Conservation (phyloP, 1,284 basidiomycete species). For the Microbotryum violaceum region DNA sequence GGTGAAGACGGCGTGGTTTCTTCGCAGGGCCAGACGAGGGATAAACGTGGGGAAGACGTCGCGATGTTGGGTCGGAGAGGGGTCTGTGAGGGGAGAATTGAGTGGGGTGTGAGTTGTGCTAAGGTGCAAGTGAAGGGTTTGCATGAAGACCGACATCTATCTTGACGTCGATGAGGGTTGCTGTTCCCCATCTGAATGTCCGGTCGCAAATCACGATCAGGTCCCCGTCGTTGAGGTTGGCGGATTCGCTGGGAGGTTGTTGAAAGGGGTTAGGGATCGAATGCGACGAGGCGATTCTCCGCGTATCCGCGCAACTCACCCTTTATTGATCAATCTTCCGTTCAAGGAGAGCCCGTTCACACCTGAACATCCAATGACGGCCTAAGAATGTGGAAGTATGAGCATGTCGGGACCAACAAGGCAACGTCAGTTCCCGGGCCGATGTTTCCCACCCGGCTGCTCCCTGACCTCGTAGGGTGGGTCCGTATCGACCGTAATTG, state of each 20-base stretch:
- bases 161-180: background rate
- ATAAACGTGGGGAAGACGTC: background rate
- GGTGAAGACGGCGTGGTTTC: background rate
- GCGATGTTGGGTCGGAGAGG: background rate
- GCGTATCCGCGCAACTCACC: background rate
- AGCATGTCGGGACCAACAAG: background rate
- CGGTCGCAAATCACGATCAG: constrained; percentile 5
- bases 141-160: background rate
- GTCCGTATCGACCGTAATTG: background rate
- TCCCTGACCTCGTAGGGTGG: background rate
- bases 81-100: background rate
- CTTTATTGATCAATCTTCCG: background rate
- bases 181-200: background rate
- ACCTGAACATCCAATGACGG: background rate
- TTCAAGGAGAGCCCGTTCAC: background rate
- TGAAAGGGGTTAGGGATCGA: too few relatives aligned
- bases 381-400: background rate
- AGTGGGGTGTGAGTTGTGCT: too few relatives aligned
- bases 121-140: too few relatives aligned
- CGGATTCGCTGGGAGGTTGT: too few relatives aligned
- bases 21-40: background rate
- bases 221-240: background rate
- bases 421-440: too few relatives aligned
- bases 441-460: too few relatives aligned
- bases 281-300: too few relatives aligned